phyloP scores from a whole-genome alignment of 2,329 filamentous ascomycete species.

The Nigrospora oryzae region DNA sequence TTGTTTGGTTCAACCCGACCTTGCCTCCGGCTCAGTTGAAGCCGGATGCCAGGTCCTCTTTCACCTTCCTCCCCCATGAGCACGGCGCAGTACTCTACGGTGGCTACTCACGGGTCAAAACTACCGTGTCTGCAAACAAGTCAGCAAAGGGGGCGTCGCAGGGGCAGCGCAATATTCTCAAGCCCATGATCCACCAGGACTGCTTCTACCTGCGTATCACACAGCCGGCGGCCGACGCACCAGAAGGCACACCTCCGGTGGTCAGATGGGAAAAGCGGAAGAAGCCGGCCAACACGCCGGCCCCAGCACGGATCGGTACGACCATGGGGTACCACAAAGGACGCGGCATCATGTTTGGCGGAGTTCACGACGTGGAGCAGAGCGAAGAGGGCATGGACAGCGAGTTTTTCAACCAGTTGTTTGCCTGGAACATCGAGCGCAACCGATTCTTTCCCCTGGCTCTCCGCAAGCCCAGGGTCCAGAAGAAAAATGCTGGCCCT shows the following conservation, averaged over 20 bases:
- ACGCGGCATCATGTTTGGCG: constrained; percentile 85
- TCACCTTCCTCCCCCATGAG: constrained; percentile 86
- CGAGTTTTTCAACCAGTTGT: constrained; percentile 90
- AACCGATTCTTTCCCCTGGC: constrained; percentile 87
- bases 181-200: constrained; percentile 88
- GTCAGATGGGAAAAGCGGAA: constrained; percentile 92
- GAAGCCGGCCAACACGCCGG: constrained; percentile 81
- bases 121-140: constrained; percentile 52
- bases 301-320: constrained; percentile 73
- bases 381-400: constrained; percentile 93
- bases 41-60: constrained; percentile 84
- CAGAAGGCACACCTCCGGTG: constrained; percentile 55
- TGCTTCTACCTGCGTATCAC: constrained; percentile 85
- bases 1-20: constrained; percentile 71
- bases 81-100: constrained; percentile 84
- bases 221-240: constrained; percentile 59
- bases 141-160: constrained; percentile 53
- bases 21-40: constrained; percentile 74
- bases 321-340: constrained; percentile 95
- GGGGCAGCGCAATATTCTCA: constrained; percentile 63
- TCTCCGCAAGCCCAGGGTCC: constrained; percentile 64
- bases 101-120: constrained; percentile 87
- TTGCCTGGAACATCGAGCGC: constrained; percentile 89
- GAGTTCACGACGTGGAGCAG: constrained; percentile 86
- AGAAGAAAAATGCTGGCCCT: constrained; percentile 50